Evolutionary conservation across 805 yeast species (phyloP).

Genomic region (Maudiozyma pseudohumilis): DNA sequence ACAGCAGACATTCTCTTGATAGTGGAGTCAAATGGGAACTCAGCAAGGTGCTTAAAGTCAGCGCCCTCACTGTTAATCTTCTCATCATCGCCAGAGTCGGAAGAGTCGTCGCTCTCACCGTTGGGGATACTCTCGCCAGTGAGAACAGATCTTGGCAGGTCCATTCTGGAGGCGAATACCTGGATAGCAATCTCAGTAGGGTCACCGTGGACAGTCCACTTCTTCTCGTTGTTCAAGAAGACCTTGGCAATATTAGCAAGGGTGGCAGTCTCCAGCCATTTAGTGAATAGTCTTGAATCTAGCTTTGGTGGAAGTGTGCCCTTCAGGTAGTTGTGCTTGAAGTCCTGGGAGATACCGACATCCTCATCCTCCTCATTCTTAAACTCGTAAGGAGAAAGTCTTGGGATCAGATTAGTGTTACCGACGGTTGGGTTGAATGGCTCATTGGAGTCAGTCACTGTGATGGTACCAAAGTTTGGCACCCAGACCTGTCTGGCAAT

Average conservation of each 20-base stretch:
- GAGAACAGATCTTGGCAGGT: slow-evolving; percentile 36
- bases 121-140: slow-evolving; percentile 27
- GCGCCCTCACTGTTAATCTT: slow-evolving; percentile 33
- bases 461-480: slow-evolving; percentile 62
- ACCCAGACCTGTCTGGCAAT: slow-evolving; percentile 78
- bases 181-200: slow-evolving; percentile 87
- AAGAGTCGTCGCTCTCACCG: slow-evolving; percentile 2
- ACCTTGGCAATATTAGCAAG: slow-evolving; percentile 74
- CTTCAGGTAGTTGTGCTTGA: slow-evolving; percentile 13
- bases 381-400: slow-evolving; percentile 39
- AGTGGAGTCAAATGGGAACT: slow-evolving; percentile 75
- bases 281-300: slow-evolving; percentile 25
- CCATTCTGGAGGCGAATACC: slow-evolving; percentile 57
- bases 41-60: slow-evolving; percentile 50
- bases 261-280: slow-evolving; percentile 59
- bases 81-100: slow-evolving; percentile 9
- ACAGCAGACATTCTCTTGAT: slow-evolving; percentile 83
- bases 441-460: slow-evolving; percentile 51
- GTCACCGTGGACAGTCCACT: slow-evolving; percentile 78
- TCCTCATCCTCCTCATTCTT: slow-evolving; percentile 24
- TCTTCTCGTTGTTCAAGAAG: slow-evolving; percentile 35
- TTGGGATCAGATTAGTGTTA: slow-evolving; percentile 74
- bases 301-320: slow-evolving; percentile 11
- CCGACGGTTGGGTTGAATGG: slow-evolving; percentile 93
- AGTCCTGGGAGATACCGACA: slow-evolving; percentile 22